Conservation (phyloP, 1,284 basidiomycete species). For the Pseudozyma sp. region DNA sequence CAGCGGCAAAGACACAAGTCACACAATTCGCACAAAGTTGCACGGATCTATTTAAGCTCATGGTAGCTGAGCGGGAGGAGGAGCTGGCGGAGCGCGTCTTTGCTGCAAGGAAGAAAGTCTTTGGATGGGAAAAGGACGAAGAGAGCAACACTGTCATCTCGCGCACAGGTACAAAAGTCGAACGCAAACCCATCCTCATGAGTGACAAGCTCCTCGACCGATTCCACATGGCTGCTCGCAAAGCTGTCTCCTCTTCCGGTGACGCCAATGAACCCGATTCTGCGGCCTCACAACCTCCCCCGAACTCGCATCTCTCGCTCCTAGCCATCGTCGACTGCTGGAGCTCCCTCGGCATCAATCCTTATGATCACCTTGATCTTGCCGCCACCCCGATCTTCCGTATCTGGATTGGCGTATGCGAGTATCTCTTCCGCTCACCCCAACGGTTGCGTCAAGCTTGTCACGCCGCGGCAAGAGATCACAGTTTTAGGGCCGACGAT, state of each 20-base stretch:
- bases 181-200: constrained; percentile 80
- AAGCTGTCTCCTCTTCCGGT: constrained; percentile 41
- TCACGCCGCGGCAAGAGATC: constrained; percentile 79
- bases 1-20: constrained; percentile 88
- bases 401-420: constrained; percentile 96
- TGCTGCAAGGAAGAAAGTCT: constrained; percentile 81
- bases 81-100: constrained; percentile 77
- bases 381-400: constrained; percentile 97
- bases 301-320: constrained; percentile 94
- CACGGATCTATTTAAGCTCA: constrained; percentile 93
- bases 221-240: constrained; percentile 81
- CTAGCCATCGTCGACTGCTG: constrained; percentile 99
- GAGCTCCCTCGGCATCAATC: constrained; percentile 86
- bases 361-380: constrained; percentile 89
- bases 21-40: constrained; percentile 84
- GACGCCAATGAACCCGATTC: constrained; percentile 27
- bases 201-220: constrained; percentile 87
- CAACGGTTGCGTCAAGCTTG: constrained; percentile 57
- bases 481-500: constrained; percentile 87
- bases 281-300: constrained; percentile 57
- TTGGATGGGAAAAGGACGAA: constrained; percentile 72
- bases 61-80: constrained; percentile 82
- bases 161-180: constrained; percentile 42
- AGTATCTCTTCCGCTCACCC: constrained; percentile 86
- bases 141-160: constrained; percentile 51